These are phyloP conservation scores for Erysimum cheiranthoides DNA, from an alignment of 345 rosid species.

Conservation along the genomic window DNA sequence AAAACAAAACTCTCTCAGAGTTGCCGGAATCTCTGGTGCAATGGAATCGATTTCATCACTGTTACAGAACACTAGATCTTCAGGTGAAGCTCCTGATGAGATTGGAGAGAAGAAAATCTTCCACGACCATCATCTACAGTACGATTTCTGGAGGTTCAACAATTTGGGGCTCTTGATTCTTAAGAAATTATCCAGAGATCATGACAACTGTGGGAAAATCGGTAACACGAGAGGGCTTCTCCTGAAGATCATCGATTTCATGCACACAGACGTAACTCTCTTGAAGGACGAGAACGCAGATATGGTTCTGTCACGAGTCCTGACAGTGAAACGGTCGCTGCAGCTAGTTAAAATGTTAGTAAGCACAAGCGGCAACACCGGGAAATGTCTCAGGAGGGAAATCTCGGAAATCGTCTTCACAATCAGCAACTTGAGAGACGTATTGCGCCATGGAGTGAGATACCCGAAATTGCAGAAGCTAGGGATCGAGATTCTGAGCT, in stretches of 20 bases:
- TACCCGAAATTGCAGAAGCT: constrained; percentile 73
- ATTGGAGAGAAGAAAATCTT: constrained; percentile 64
- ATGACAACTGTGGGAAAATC: constrained; percentile 89
- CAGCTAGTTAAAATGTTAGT: constrained; percentile 87
- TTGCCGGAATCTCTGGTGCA: constrained; percentile 87
- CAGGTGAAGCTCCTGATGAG: constrained; percentile 66
- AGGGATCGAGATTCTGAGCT: constrained; percentile 70
- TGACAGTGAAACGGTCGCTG: constrained; percentile 74
- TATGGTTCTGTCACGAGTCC: constrained; percentile 51
- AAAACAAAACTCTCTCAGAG: constrained; percentile 81
- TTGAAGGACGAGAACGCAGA: constrained; percentile 57
- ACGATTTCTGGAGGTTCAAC: constrained; percentile 74
- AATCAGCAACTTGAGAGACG: constrained; percentile 77
- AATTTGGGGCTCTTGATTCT: constrained; percentile 81
- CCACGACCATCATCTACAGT: constrained; percentile 55
- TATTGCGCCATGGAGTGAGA: constrained; percentile 68
- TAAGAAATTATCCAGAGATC: constrained; percentile 82
- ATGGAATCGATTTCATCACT: constrained; percentile 93
- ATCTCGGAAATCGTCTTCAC: constrained; percentile 90
- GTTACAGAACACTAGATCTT: constrained; percentile 61
- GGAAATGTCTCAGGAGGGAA: constrained; percentile 70
- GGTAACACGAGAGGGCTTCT: constrained; percentile 92
- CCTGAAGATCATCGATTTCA: constrained; percentile 81
- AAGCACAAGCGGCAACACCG: constrained; percentile 76
- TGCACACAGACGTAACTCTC: constrained; percentile 59